A percentile compares a stretch with the other conserved stretches of the same genome.
Evolutionary conservation across 179 eudicot genomes (phyloP).

Genomic region (Pouteria campechiana): DNA sequence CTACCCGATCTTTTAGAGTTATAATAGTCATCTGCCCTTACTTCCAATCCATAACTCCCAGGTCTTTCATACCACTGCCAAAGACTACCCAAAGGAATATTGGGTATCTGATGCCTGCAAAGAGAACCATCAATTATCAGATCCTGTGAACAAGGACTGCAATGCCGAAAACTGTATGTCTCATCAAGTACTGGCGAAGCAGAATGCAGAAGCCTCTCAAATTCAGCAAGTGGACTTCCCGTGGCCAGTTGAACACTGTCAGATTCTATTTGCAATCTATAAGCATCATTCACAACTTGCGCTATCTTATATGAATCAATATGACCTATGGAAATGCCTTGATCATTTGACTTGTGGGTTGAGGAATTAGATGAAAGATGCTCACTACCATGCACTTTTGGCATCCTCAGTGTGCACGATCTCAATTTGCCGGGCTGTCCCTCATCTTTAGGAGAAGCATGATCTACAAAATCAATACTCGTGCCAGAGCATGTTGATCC

Average conservation of each 20-base stretch:
- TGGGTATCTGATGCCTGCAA: conserved; percentile 21
- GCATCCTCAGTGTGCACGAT: not conserved
- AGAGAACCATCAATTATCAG: conserved; percentile 7
- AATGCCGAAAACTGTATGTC: not conserved
- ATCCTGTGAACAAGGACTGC: conserved; percentile 9
- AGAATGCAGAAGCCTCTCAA: conserved; percentile 28
- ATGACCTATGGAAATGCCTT: not conserved
- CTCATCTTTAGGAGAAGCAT: conserved; percentile 1
- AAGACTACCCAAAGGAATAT: conserved; percentile 23
- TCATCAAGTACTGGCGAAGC: conserved; percentile 28
- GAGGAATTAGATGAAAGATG: not conserved
- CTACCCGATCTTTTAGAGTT: conserved; percentile 15
- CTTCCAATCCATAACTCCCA: conserved; percentile 44
- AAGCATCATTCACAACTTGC: conserved; percentile 12
- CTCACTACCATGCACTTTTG: not conserved
- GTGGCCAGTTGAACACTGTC: conserved; percentile 23
- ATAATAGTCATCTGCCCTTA: conserved; percentile 20
- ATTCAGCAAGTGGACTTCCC: conserved; percentile 38
- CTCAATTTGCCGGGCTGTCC: not conserved
- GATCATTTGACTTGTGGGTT: not conserved
- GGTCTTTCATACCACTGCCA: conserved; percentile 56
- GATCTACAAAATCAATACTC: not conserved
- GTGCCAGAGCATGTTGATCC: not conserved
- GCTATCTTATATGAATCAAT: conserved; percentile 7
- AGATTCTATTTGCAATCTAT: conserved; percentile 25